These are phyloP conservation scores for Tuber melanosporum DNA, from an alignment of 495 filamentous ascomycete species.

Conservation along the genomic window DNA sequence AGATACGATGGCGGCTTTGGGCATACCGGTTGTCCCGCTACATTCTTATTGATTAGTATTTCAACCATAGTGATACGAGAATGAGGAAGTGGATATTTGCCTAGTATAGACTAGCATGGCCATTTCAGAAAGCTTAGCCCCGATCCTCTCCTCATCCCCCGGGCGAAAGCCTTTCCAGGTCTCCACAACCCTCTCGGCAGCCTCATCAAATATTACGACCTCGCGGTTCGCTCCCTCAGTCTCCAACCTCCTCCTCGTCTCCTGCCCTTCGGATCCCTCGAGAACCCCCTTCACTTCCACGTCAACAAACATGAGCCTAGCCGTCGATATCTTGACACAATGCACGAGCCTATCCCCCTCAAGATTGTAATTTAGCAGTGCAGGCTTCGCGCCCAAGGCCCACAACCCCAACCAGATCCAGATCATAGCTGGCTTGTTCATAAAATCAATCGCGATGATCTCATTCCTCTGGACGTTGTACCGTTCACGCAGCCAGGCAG, in stretches of 20 bases:
- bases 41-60: not conserved
- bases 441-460: constrained; percentile 81
- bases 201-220: constrained; percentile 49
- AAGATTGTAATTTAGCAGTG: constrained; percentile 92
- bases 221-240: constrained; percentile 52
- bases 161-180: constrained; percentile 56
- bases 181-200: constrained; percentile 56
- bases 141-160: constrained; percentile 55
- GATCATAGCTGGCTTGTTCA: constrained; percentile 75
- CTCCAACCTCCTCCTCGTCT: constrained; percentile 55
- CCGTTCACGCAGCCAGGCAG: constrained; percentile 69
- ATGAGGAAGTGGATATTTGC: constrained; percentile 8
- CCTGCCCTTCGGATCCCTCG: constrained; percentile 46
- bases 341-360: constrained; percentile 68
- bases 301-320: constrained; percentile 70
- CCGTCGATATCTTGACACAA: constrained; percentile 64
- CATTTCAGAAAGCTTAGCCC: constrained; percentile 52
- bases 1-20: constrained; percentile 79
- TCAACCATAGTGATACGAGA: not conserved
- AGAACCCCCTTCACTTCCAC: constrained; percentile 53
- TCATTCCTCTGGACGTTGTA: constrained; percentile 65
- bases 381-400: constrained; percentile 82
- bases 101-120: constrained; percentile 74
- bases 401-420: constrained; percentile 83
- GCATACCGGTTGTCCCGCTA: constrained; percentile 80